phyloP scores from a whole-genome alignment of 805 yeast genomes.

The Yarrowia porcina region DNA sequence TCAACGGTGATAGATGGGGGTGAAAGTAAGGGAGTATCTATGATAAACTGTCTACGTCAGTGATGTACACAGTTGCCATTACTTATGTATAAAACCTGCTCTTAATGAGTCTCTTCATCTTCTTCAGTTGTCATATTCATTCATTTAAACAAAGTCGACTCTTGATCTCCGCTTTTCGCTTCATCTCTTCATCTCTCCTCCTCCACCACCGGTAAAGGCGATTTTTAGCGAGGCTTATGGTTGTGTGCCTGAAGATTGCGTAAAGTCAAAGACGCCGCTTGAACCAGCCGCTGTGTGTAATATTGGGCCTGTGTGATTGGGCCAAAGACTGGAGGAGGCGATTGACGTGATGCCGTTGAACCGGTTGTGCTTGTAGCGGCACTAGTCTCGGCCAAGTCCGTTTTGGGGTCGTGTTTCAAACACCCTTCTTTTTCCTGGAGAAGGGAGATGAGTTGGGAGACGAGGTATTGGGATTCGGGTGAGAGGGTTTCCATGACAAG shows the following conservation, averaged over 20 bases:
- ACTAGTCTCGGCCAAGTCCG: neutral
- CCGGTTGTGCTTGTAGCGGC: too few relatives aligned
- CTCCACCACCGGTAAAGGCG: constrained; percentile 8
- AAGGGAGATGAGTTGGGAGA: neutral
- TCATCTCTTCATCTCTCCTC: neutral
- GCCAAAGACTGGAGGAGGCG: neutral
- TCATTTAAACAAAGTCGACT: too few relatives aligned
- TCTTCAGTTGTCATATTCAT: too few relatives aligned
- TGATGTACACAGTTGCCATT: too few relatives aligned
- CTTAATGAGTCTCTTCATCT: too few relatives aligned
- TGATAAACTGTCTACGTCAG: too few relatives aligned
- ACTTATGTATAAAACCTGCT: too few relatives aligned
- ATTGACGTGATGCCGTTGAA: neutral
- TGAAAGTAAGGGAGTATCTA: too few relatives aligned
- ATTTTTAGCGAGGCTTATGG: constrained; percentile 4
- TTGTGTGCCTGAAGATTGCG: constrained; percentile 12
- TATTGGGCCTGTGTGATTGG: constrained; percentile 21
- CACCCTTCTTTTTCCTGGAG: constrained; percentile 4
- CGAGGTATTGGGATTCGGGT: neutral
- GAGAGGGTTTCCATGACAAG: constrained; percentile 7
- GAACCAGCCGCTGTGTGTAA: constrained; percentile 17
- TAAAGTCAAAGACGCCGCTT: constrained; percentile 9
- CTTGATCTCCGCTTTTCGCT: too few relatives aligned
- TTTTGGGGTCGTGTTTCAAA: neutral
- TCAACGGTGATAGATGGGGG: too few relatives aligned